Conservation (phyloP, 176 grass and related monocot genomes). For the Triticum aestivum region IWGSC_CS_RefSeq_v2.1 NC_057801.1:617318544-617319043, state of each 20-base stretch:
- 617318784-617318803: constrained; percentile 16
- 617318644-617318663: constrained; percentile 27
- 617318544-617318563: constrained; percentile 64
- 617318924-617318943: background rate
- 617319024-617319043: constrained; percentile 43
- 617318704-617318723: constrained; percentile 65
- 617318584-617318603: background rate
- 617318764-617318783: constrained; percentile 47
- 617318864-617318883: background rate
- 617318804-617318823: constrained; percentile 44
- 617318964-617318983: constrained; percentile 64
- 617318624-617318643: background rate
- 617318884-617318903: background rate
- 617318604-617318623: background rate
- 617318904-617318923: background rate
- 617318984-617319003: constrained; percentile 90
- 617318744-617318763: constrained; percentile 43
- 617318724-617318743: constrained; percentile 67
- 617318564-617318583: constrained; percentile 67
- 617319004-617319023: constrained; percentile 81
- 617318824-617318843: constrained; percentile 63
- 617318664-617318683: constrained; percentile 16
- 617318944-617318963: constrained; percentile 27
- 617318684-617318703: constrained; percentile 70
- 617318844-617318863: constrained; percentile 66